Percentiles rank a stretch among this genome's conserved stretches.
phyloP scores from a whole-genome alignment of 1,284 basidiomycete species.

The Leccinum subrobustum region DNA sequence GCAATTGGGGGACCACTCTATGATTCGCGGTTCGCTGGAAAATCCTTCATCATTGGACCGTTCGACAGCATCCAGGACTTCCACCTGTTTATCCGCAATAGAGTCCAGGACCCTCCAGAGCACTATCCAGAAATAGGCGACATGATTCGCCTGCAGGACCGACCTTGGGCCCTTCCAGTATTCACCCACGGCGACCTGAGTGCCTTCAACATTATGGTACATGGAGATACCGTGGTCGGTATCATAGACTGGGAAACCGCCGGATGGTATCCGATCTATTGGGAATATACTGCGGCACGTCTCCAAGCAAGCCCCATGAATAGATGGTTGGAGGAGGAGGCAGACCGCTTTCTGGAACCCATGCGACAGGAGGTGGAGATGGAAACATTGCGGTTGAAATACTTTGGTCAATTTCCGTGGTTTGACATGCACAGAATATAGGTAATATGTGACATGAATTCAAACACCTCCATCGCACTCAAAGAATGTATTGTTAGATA shows the following conservation, averaged over 20 bases:
- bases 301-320: neutral
- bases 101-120: neutral
- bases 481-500: no score
- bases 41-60: neutral
- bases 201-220: neutral
- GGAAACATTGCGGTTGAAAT: no score
- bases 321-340: no score
- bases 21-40: neutral
- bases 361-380: no score
- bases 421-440: no score
- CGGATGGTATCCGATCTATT: neutral
- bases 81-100: neutral
- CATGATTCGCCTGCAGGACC: neutral
- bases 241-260: neutral
- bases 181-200: neutral
- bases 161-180: neutral
- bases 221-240: neutral
- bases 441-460: no score
- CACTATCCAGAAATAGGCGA: neutral
- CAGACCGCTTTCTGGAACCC: no score
- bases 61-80: slow-evolving; percentile 5
- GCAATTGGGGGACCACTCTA: slow-evolving; percentile 1
- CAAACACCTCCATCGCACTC: no score
- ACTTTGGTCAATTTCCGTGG: no score
- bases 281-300: neutral